Conservation (phyloP, 768 basidiomycete genomes). For the Russula olivacea region DNA sequence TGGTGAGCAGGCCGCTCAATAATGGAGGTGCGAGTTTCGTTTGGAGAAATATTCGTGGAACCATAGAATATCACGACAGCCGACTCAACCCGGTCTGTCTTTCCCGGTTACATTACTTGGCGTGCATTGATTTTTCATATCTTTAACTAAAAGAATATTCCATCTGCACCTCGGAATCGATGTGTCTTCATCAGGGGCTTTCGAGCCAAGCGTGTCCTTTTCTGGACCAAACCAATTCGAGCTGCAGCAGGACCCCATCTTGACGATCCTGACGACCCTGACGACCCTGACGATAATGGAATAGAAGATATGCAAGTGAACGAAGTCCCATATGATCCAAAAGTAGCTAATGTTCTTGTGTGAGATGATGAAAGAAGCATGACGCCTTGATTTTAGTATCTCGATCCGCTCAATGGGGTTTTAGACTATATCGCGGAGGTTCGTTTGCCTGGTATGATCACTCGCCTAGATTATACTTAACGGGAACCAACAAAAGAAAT, state of each 20-base stretch:
- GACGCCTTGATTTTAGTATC: neutral
- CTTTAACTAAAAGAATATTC: too few species aligned
- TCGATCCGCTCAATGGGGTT: constrained; percentile 10
- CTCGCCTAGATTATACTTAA: neutral
- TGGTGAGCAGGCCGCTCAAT: neutral
- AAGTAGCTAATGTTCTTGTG: neutral
- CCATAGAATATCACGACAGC: neutral
- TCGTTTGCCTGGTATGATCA: neutral
- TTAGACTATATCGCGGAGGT: constrained; percentile 14
- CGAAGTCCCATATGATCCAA: neutral
- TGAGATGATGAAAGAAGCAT: neutral
- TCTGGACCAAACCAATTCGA: neutral
- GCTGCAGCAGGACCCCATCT: constrained; percentile 5
- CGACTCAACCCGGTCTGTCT: neutral
- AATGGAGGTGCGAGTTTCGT: neutral
- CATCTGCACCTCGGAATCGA: neutral
- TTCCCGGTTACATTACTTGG: neutral
- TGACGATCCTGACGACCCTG: neutral
- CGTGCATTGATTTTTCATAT: neutral
- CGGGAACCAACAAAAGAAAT: constrained; percentile 1
- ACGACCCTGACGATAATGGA: neutral
- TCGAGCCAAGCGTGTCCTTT: constrained; percentile 10
- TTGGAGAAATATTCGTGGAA: neutral
- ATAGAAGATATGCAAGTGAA: neutral
- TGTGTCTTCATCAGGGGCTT: constrained; percentile 17